phyloP scores from a whole-genome alignment of 2,329 filamentous ascomycete genomes.

The Plenodomus biglobosus region DNA sequence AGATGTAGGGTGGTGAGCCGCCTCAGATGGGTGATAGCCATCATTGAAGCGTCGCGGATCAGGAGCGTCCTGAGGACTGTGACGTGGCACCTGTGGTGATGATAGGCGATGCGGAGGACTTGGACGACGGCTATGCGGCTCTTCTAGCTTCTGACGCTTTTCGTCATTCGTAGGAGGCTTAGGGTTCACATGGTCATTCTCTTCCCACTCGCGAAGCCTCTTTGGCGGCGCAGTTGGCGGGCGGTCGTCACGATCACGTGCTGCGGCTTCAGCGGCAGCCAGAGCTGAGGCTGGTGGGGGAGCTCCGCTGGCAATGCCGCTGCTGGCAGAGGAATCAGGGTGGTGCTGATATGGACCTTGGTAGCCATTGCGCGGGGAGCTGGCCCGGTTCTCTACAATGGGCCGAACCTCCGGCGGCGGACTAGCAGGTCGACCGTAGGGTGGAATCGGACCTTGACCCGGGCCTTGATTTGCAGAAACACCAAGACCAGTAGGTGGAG shows the following conservation, averaged over 20 bases:
- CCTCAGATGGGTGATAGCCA: conserved; percentile 87
- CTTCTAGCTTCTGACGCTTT: conserved; percentile 80
- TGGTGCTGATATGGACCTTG: conserved; percentile 80
- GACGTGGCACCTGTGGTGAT: conserved; percentile 66
- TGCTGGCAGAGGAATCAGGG: conserved; percentile 60
- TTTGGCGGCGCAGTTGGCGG: conserved; percentile 75
- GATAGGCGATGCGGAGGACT: conserved; percentile 52
- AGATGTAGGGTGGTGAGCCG: conserved; percentile 77
- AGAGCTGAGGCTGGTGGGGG: conserved; percentile 66
- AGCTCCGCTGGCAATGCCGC: conserved; percentile 68
- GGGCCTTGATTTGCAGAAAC: conserved; percentile 56
- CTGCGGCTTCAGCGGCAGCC: conserved; percentile 67
- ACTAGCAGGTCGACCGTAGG: conserved; percentile 72
- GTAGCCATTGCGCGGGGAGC: conserved; percentile 89
- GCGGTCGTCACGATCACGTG: conserved; percentile 69
- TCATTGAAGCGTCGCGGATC: conserved; percentile 67
- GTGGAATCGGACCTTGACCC: conserved; percentile 58
- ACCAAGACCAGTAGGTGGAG: conserved; percentile 55
- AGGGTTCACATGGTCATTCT: conserved; percentile 70
- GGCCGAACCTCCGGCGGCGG: conserved; percentile 82
- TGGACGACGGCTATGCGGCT: conserved; percentile 72
- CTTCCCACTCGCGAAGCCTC: conserved; percentile 89
- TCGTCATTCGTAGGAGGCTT: conserved; percentile 84
- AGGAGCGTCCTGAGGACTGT: conserved; percentile 69
- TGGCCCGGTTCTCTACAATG: conserved; percentile 78